phyloP scores from a whole-genome alignment of 768 basidiomycete genomes.

The Auricularia sp. region DNA sequence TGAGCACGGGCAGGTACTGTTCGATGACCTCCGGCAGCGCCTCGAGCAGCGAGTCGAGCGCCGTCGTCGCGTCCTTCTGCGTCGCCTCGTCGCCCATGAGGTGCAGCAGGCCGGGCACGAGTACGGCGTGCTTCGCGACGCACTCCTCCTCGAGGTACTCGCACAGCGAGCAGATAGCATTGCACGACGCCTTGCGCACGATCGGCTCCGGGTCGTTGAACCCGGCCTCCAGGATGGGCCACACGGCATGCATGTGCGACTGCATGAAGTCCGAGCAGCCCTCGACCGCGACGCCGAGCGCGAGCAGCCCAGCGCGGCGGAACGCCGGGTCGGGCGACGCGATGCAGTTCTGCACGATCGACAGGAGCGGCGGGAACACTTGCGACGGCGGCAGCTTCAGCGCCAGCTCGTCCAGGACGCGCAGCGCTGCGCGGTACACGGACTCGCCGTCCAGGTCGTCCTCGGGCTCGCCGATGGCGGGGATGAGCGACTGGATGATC shows the following conservation, averaged over 20 bases:
- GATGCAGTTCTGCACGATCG: slow-evolving; percentile 78
- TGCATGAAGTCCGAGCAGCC: slow-evolving; percentile 98
- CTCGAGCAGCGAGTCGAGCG: slow-evolving; percentile 92
- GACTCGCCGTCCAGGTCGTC: slow-evolving; percentile 92
- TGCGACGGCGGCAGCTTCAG: slow-evolving; percentile 89
- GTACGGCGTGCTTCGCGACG: slow-evolving; percentile 64
- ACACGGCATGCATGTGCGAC: slow-evolving; percentile 70
- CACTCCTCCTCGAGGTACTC: slow-evolving; percentile 97
- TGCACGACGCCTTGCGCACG: slow-evolving; percentile 92
- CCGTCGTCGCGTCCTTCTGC: slow-evolving; percentile 90
- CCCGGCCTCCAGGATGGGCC: slow-evolving; percentile 89
- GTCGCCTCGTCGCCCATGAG: slow-evolving; percentile 80
- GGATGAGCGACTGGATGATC: slow-evolving; percentile 87
- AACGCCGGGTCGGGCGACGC: slow-evolving; percentile 63
- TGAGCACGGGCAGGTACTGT: slow-evolving; percentile 85
- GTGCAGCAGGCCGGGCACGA: slow-evolving; percentile 87
- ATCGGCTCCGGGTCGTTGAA: slow-evolving; percentile 72
- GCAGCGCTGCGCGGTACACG: slow-evolving; percentile 52
- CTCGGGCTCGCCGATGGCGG: slow-evolving; percentile 87
- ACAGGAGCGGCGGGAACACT: slow-evolving; percentile 67
- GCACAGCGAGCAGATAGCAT: slow-evolving; percentile 90
- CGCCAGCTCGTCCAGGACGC: slow-evolving; percentile 86
- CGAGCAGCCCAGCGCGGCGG: slow-evolving; percentile 89
- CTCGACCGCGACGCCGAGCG: slow-evolving; percentile 91
- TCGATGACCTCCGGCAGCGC: slow-evolving; percentile 85